Evolutionary conservation across 768 basidiomycete species (phyloP).

Genomic region (Termitomyces sp.): DNA sequence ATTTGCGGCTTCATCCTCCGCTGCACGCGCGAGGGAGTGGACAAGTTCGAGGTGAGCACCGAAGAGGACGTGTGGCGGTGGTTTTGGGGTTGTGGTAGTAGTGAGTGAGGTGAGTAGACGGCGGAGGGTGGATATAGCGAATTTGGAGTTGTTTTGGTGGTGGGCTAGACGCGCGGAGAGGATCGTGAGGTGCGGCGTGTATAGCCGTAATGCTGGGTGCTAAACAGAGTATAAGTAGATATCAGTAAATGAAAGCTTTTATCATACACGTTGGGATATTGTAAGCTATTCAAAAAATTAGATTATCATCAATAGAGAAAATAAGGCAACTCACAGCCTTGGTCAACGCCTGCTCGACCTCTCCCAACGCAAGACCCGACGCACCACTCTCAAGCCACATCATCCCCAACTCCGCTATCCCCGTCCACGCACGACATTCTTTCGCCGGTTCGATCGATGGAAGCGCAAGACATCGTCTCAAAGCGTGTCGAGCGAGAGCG

Average conservation of each 20-base stretch:
- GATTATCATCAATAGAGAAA: neutral
- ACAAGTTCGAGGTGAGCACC: slow-evolving; percentile 55
- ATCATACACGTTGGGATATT: slow-evolving; percentile 58
- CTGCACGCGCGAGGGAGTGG: slow-evolving; percentile 22
- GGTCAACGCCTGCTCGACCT: slow-evolving; percentile 66
- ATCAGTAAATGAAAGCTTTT: neutral
- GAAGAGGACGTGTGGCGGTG: slow-evolving; percentile 48
- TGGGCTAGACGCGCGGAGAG: slow-evolving; percentile 58
- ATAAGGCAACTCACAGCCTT: slow-evolving; percentile 56
- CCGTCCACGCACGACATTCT: slow-evolving; percentile 72
- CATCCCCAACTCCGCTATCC: slow-evolving; percentile 67
- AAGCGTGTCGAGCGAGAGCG: slow-evolving; percentile 49
- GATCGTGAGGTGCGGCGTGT: slow-evolving; percentile 55
- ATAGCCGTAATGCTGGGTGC: slow-evolving; percentile 64
- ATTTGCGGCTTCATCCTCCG: slow-evolving; percentile 11
- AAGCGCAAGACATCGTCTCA: slow-evolving; percentile 51
- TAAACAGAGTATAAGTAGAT: slow-evolving; percentile 18
- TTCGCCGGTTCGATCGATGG: slow-evolving; percentile 49
- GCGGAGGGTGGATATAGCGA: slow-evolving; percentile 55
- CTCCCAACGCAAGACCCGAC: slow-evolving; percentile 48
- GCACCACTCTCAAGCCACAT: slow-evolving; percentile 39
- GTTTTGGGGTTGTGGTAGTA: slow-evolving; percentile 9
- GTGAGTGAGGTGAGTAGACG: slow-evolving; percentile 45
- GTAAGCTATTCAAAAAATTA: slow-evolving; percentile 32
- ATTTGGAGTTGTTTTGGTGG: slow-evolving; percentile 48